Percentiles rank a stretch among this genome's conserved stretches.
Evolutionary conservation across 306 rosid genomes (phyloP).

Genomic region (Rosa lucieae): DNA sequence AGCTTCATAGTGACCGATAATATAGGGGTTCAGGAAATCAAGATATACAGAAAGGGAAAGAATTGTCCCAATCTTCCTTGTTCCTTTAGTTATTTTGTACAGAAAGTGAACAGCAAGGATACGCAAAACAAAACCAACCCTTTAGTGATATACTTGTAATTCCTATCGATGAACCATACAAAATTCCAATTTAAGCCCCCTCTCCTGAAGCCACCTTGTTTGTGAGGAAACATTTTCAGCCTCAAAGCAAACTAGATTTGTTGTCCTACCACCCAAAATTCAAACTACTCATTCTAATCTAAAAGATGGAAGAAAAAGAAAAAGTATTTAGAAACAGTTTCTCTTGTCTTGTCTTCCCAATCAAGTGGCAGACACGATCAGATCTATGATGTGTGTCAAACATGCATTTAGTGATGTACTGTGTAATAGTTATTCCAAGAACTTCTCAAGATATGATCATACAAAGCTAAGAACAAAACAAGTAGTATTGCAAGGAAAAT

Average conservation of each 20-base stretch:
- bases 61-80: not conserved
- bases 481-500: constrained; percentile 28
- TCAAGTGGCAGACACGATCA: not conserved
- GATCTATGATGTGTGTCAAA: not conserved
- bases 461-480: constrained; percentile 9
- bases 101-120: not conserved
- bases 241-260: not conserved
- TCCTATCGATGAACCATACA: not conserved
- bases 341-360: not conserved
- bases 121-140: not conserved
- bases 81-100: not conserved
- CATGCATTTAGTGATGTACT: not conserved
- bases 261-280: not conserved
- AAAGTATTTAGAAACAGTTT: not conserved
- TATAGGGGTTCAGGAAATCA: not conserved
- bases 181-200: not conserved
- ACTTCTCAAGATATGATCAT: not conserved
- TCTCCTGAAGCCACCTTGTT: not conserved
- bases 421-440: not conserved
- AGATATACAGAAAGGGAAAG: not conserved
- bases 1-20: not conserved
- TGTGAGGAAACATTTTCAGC: not conserved
- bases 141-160: not conserved
- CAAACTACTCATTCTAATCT: not conserved
- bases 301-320: not conserved